Evolutionary conservation across 2,329 filamentous ascomycete genomes (phyloP).

Genomic region (Aspergillus novofumigatus): DNA sequence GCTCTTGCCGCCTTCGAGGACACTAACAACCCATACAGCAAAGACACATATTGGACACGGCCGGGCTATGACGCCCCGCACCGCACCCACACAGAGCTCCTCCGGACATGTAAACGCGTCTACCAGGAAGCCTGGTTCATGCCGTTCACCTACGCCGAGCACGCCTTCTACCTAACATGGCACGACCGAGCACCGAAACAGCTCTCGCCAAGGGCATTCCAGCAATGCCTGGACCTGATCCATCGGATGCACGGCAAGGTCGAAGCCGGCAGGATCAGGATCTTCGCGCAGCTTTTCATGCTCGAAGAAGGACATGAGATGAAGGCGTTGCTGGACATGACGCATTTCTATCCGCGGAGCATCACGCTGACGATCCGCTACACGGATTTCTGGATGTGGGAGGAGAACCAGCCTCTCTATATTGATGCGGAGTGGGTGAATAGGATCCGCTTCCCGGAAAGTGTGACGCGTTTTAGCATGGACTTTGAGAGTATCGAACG

Average conservation of each 20-base stretch:
- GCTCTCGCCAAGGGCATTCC: slow-evolving; percentile 8
- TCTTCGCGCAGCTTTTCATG: slow-evolving; percentile 44
- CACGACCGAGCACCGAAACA: slow-evolving; percentile 28
- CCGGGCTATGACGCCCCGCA: slow-evolving; percentile 40
- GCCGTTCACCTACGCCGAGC: slow-evolving; percentile 39
- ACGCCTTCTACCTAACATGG: slow-evolving; percentile 37
- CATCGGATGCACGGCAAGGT: slow-evolving; percentile 18
- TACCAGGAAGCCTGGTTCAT: slow-evolving; percentile 45
- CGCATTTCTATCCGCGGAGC: slow-evolving; percentile 30
- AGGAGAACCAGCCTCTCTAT: slow-evolving; percentile 32
- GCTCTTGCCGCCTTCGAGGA: slow-evolving; percentile 40
- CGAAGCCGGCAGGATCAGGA: slow-evolving; percentile 31
- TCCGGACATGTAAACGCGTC: slow-evolving; percentile 42
- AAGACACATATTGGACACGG: slow-evolving; percentile 36
- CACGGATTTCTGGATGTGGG: slow-evolving; percentile 49
- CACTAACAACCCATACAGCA: slow-evolving; percentile 19
- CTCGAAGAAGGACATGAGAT: slow-evolving; percentile 31
- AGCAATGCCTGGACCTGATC: slow-evolving; percentile 15
- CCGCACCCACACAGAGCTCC: slow-evolving; percentile 35
- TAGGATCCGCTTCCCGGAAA: slow-evolving; percentile 24
- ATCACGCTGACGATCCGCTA: slow-evolving; percentile 48
- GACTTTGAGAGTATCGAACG: slow-evolving; percentile 48
- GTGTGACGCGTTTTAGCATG: slow-evolving; percentile 39
- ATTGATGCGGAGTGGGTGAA: slow-evolving; percentile 40
- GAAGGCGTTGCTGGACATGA: slow-evolving; percentile 20